Evolutionary conservation across 2,329 filamentous ascomycete genomes (phyloP).

Genomic region (Exserohilum turcica): DNA sequence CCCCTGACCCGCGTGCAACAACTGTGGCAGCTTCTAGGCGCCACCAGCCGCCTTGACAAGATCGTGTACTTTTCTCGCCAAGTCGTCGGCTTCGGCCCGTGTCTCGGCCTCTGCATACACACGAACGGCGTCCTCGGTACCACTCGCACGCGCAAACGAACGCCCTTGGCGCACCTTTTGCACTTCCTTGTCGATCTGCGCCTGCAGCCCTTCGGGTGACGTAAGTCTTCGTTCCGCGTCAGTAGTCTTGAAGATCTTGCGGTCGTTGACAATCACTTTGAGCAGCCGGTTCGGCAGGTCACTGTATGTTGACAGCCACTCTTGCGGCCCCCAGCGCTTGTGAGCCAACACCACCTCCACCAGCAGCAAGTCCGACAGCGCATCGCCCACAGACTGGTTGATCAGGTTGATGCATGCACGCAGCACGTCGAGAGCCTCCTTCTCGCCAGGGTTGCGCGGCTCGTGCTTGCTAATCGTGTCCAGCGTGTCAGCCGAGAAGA

Average conservation of each 20-base stretch:
- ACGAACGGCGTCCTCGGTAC: slow-evolving; percentile 93
- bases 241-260: slow-evolving; percentile 86
- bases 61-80: slow-evolving; percentile 80
- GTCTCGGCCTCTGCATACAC: slow-evolving; percentile 96
- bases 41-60: slow-evolving; percentile 63
- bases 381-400: slow-evolving; percentile 97
- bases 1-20: not conserved
- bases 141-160: slow-evolving; percentile 88
- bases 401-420: slow-evolving; percentile 85
- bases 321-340: slow-evolving; percentile 86
- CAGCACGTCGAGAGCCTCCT: slow-evolving; percentile 84
- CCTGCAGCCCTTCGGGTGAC: slow-evolving; percentile 77
- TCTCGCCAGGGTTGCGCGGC: slow-evolving; percentile 89
- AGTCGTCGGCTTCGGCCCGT: slow-evolving; percentile 85
- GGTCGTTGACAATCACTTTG: slow-evolving; percentile 85
- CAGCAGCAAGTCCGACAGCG: slow-evolving; percentile 91
- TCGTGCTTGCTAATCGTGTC: slow-evolving; percentile 77
- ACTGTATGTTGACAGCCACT: slow-evolving; percentile 91
- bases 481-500: slow-evolving; percentile 86
- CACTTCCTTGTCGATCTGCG: slow-evolving; percentile 83
- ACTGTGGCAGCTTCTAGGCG: slow-evolving; percentile 16
- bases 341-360: slow-evolving; percentile 96
- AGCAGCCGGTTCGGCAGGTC: slow-evolving; percentile 96
- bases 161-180: slow-evolving; percentile 89
- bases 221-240: slow-evolving; percentile 90